Percentiles rank a stretch among this genome's conserved stretches.
These are phyloP conservation scores for Podospora pseudopauciseta DNA, from an alignment of 495 filamentous ascomycete species.

Conservation along the genomic window DNA sequence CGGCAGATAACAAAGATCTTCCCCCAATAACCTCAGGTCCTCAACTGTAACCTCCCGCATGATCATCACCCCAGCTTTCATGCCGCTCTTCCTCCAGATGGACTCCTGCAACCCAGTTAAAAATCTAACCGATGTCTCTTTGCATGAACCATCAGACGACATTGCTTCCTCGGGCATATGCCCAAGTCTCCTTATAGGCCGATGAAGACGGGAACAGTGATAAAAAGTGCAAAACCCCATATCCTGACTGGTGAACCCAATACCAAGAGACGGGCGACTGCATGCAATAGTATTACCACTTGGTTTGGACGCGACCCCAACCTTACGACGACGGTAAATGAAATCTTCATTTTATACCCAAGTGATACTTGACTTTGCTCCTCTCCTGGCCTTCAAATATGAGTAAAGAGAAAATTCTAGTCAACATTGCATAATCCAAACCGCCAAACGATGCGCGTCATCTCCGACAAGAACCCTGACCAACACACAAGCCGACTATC, in stretches of 20 bases:
- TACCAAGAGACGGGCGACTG: neutral
- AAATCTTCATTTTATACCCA: neutral
- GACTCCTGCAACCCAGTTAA: too few species aligned
- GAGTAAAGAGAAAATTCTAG: neutral
- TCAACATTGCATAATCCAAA: neutral
- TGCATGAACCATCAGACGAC: neutral
- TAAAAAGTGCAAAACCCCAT: neutral
- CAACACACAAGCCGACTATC: too few species aligned
- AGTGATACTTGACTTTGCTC: too few species aligned
- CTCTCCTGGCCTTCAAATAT: too few species aligned
- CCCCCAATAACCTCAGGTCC: too few species aligned
- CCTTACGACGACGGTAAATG: neutral
- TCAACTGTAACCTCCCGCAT: too few species aligned
- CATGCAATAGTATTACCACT: neutral
- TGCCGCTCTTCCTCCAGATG: too few species aligned
- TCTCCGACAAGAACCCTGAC: too few species aligned
- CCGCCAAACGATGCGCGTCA: neutral
- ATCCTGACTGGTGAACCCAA: neutral
- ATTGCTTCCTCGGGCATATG: neutral
- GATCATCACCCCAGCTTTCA: too few species aligned
- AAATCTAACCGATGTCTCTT: neutral
- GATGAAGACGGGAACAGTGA: neutral
- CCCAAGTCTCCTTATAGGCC: neutral
- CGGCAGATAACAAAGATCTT: neutral
- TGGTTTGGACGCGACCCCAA: neutral